These are phyloP conservation scores for Phyllosticta capitalensis DNA, from an alignment of 2,329 filamentous ascomycete genomes.

Conservation along the genomic window DNA sequence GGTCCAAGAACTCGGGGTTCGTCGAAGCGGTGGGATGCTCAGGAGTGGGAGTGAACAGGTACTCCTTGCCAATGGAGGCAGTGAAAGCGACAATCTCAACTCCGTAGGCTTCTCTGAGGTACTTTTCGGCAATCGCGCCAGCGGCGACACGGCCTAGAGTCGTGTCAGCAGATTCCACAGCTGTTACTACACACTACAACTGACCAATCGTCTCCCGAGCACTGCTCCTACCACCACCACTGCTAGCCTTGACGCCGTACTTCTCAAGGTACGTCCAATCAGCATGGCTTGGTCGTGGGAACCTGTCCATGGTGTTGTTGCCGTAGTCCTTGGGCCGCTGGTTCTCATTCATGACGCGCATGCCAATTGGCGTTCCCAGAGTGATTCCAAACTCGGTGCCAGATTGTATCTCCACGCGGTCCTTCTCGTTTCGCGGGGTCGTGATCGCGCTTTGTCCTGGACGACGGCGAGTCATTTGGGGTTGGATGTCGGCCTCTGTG, in stretches of 20 bases:
- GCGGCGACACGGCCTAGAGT: slow-evolving; percentile 68
- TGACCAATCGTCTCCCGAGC: slow-evolving; percentile 88
- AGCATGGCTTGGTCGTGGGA: slow-evolving; percentile 84
- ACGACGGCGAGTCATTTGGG: slow-evolving; percentile 81
- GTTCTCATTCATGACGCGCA: slow-evolving; percentile 86
- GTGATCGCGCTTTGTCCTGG: slow-evolving; percentile 86
- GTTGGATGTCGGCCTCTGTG: slow-evolving; percentile 81
- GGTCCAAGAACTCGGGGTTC: slow-evolving; percentile 68
- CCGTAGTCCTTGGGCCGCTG: slow-evolving; percentile 89
- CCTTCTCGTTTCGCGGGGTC: slow-evolving; percentile 87
- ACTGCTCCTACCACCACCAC: slow-evolving; percentile 79
- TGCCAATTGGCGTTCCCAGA: slow-evolving; percentile 79
- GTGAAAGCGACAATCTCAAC: slow-evolving; percentile 90
- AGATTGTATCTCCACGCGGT: slow-evolving; percentile 83
- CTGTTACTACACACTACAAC: slow-evolving; percentile 2
- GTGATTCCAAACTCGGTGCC: slow-evolving; percentile 86
- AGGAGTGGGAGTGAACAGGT: slow-evolving; percentile 64
- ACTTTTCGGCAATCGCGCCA: slow-evolving; percentile 89
- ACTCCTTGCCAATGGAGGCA: slow-evolving; percentile 69
- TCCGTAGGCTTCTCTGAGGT: slow-evolving; percentile 67
- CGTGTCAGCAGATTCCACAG: background rate
- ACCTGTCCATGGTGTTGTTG: slow-evolving; percentile 79
- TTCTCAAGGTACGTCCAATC: slow-evolving; percentile 97
- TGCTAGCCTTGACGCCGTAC: slow-evolving; percentile 88
- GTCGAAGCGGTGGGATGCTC: slow-evolving; percentile 59